Evolutionary conservation across 345 rosid genomes (phyloP), one percentile per base, ranked within the genome.

Genomic region (Syzygium oleosum): DNA sequence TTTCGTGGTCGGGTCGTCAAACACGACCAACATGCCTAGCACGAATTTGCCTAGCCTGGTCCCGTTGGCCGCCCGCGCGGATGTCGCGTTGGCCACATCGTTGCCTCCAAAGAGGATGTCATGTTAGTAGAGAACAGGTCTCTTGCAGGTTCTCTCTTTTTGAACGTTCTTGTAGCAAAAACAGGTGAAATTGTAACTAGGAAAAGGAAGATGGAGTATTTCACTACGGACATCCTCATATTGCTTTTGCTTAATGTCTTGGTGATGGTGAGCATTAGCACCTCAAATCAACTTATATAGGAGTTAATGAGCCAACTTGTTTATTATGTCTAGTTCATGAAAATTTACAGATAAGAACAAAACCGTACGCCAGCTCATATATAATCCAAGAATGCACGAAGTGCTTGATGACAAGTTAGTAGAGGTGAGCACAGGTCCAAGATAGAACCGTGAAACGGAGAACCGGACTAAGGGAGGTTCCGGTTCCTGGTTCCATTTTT

Each of bases 1-100:
- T 87, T 87, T 87, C 0, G 94, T 96, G 68, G 93, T 83, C 4
- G 97, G 96, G 86, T 91, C 96, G 29, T 95, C 95, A 61, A 95
- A 94, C 31, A 95, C 91, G 46, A 95, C 92, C 14, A 95, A 78
- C 90, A 65, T 88, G 13, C 97, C 94, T 12, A 92, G 92, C 19
- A 89, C 51, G 89, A 83, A 92, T 90, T 90, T 85, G 46, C 93
- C 94, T 6, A 92, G 86, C 43, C 90, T 90, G 7, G 97, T 91
- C 31, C 87, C 85, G 22, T 87, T 86, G 7, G 93, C 88, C 22
- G 85, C 86, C 2, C 88, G 84, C 0, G 93, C 93, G 4, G 95
- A 93, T 55, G 97, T 95, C 85, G 94, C 93, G 53, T 95, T 95
- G 53, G 90, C 89, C 8, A 78, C 61, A 51, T 92, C 92, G 4